Evolutionary conservation across 257 asterid genomes (phyloP).

Genomic region (Eucommia ulmoides): DNA sequence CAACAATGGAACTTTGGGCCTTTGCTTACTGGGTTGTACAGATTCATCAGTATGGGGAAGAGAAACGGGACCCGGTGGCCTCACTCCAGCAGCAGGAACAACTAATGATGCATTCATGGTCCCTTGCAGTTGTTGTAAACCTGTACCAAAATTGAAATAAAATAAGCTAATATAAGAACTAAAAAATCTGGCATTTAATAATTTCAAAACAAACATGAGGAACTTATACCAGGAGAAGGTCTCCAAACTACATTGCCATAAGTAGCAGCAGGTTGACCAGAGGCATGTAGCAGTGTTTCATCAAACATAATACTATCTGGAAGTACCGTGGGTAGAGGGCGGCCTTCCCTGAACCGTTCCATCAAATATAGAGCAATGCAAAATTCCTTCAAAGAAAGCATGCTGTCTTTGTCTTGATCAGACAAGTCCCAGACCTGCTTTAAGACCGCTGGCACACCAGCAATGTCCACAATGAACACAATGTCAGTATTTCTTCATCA

Average conservation of each 20-base stretch:
- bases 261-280: constrained; percentile 38
- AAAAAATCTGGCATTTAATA: no score
- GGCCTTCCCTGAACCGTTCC: constrained; percentile 93
- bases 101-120: constrained; percentile 31
- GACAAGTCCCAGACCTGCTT: constrained; percentile 98
- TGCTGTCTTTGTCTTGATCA: constrained; percentile 94
- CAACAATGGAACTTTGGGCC: constrained; percentile 79
- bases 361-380: constrained; percentile 89
- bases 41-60: constrained; percentile 52
- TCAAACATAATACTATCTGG: constrained; percentile 64
- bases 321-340: constrained; percentile 57
- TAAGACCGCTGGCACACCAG: constrained; percentile 63
- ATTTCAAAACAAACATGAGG: no score
- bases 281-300: constrained; percentile 34
- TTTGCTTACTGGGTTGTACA: constrained; percentile 45
- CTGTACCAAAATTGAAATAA: constrained; percentile 16
- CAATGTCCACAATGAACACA: constrained; percentile 6
- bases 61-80: constrained; percentile 91
- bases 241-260: constrained; percentile 53
- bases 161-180: constrained; percentile 10
- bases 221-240: constrained; percentile 47
- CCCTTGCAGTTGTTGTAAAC: constrained; percentile 54
- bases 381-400: constrained; percentile 89
- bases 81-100: constrained; percentile 46
- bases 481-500: no score